Evolutionary conservation across 164 flowering plant species (phyloP), one percentile per base, ranked within the genome.

Genomic region (Warburgia ugandensis): DNA sequence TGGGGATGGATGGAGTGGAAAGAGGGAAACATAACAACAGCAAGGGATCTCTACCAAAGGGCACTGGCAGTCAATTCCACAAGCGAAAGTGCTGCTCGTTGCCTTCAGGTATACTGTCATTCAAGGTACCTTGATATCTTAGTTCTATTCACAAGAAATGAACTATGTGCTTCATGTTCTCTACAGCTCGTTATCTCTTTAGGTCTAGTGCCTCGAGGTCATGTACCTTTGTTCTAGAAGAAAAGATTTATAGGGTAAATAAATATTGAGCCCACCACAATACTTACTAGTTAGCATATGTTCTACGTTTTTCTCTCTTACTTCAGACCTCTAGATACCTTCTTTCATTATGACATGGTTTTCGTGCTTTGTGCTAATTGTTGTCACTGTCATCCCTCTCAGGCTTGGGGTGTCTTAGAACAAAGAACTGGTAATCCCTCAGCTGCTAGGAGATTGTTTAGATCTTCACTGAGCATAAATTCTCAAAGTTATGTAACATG

Each of bases 1-100:
- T 92, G 98, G 96, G 96, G 98, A 36, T 92, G 98, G 98, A 83
- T 92, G 95, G 98, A 92, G 59, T 92, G 98, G 96, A 92, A 83
- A 67, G 98, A 91, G 75, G 98, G 98, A 51, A 84, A 87, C 66
- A 51, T 87, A 32, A 28, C 54, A 13, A 78, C 69, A 21, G 98
- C 98, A 36, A 75, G 98, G 50, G 77, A 81, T 58, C 60, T 81
- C 22, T 92, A 92, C 71, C 90, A 79, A 67, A 83, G 63, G 50
- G 95, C 86, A 52, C 55, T 92, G 39, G 70, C 84, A 37, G 85
- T 92, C 36, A 46, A 87, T 56, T 64, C 95, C 50, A 65, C 75
- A 2, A 85, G 53, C 59, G 96, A 87, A 61, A 92, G 82, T 72
- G 96, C 98, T 59, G 96, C 96, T 29, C 81, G 95, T 29, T 92